These are phyloP conservation scores for Casuarina equisetifolia DNA, from an alignment of 306 rosid species.

Conservation along the genomic window DNA sequence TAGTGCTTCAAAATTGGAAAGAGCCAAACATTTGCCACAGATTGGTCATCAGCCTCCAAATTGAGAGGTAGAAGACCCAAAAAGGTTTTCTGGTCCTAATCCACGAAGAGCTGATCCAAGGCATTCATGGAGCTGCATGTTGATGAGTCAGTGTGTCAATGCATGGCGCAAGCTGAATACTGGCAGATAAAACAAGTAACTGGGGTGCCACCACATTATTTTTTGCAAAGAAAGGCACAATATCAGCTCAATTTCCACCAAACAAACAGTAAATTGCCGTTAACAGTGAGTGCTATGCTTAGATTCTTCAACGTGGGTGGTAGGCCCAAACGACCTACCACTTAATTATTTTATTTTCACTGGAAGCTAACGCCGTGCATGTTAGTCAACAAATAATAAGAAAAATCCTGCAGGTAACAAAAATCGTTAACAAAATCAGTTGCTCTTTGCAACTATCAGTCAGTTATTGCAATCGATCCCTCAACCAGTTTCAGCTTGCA, in stretches of 20 bases:
- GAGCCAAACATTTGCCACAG: constrained; percentile 76
- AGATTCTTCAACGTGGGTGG: too few species aligned
- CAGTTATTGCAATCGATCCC: too few species aligned
- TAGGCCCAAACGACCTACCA: too few species aligned
- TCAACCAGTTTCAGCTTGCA: too few species aligned
- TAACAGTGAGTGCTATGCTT: background rate
- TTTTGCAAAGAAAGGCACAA: background rate
- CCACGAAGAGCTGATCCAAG: constrained; percentile 79
- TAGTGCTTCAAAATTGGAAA: constrained; percentile 85
- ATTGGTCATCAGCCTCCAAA: constrained; percentile 66
- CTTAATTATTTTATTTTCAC: too few species aligned
- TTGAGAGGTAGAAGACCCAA: constrained; percentile 72
- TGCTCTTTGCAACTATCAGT: too few species aligned
- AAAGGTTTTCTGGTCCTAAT: constrained; percentile 79
- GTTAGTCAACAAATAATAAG: too few species aligned
- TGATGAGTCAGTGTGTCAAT: constrained; percentile 25
- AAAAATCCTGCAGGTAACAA: too few species aligned
- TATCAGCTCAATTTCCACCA: background rate
- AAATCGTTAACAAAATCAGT: too few species aligned
- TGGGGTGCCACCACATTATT: background rate
- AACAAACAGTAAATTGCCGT: background rate
- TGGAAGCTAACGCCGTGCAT: too few species aligned
- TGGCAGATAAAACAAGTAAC: background rate
- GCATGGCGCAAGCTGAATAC: background rate
- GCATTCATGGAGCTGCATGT: constrained; percentile 80